Evolutionary conservation across 176 grass and related monocot genomes (phyloP).

Genomic region (Hsuehochloa calcarea): DNA sequence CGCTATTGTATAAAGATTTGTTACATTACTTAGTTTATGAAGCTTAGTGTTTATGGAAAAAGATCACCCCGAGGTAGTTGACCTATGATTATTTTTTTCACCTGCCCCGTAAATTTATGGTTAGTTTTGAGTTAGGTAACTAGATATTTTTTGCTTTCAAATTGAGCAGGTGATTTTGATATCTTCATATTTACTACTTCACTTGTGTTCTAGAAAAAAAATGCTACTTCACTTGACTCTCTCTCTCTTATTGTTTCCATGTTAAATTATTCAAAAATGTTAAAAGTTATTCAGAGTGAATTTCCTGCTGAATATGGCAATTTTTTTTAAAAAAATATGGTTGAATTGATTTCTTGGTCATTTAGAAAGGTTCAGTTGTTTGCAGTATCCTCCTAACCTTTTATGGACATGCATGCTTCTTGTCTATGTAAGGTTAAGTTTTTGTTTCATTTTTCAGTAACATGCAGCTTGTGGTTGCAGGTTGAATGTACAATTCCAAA

Average conservation of each 20-base stretch:
- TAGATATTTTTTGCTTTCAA: background rate
- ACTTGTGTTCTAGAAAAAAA: background rate
- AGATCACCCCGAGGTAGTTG: background rate
- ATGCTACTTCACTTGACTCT: background rate
- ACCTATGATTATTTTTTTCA: background rate
- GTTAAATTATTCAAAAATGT: background rate
- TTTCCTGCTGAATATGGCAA: constrained; percentile 5
- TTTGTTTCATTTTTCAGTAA: constrained; percentile 8
- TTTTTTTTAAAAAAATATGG: no score
- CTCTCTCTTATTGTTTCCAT: background rate
- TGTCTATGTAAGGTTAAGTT: background rate
- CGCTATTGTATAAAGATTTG: background rate
- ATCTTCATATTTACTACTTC: background rate
- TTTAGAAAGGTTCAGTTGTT: background rate
- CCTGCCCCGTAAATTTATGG: background rate
- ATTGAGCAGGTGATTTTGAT: background rate
- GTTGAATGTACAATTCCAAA: constrained; percentile 89
- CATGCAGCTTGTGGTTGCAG: constrained; percentile 51
- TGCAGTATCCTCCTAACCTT: background rate
- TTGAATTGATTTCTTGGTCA: background rate
- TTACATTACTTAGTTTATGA: background rate
- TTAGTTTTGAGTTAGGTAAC: background rate
- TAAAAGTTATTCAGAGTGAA: background rate
- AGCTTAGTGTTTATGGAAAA: background rate
- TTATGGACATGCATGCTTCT: background rate